These are phyloP conservation scores for Claviceps humidiphila DNA, from an alignment of 2,329 filamentous ascomycete species.

Conservation along the genomic window DNA sequence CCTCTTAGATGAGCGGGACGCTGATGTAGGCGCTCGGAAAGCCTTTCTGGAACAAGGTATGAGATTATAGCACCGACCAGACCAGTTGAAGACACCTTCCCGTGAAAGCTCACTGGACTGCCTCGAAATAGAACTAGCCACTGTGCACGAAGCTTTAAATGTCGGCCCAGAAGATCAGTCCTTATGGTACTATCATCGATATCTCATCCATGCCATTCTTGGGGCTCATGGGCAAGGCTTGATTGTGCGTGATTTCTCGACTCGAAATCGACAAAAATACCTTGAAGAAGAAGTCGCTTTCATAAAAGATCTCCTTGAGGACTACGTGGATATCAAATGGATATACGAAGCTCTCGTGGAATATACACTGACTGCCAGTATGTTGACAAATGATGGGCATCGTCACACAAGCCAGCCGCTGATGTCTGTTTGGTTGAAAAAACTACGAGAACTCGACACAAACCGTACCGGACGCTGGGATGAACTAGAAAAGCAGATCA, in stretches of 20 bases:
- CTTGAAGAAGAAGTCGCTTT: conserved; percentile 59
- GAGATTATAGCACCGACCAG: conserved; percentile 17
- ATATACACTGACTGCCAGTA: conserved; percentile 40
- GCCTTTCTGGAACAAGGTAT: conserved; percentile 56
- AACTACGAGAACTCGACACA: conserved; percentile 58
- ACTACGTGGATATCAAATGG: conserved; percentile 56
- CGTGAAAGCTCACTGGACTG: not conserved
- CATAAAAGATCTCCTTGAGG: conserved; percentile 51
- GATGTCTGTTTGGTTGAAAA: conserved; percentile 45
- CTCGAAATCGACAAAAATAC: conserved; percentile 50
- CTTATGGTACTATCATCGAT: conserved; percentile 94
- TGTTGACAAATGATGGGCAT: conserved; percentile 22
- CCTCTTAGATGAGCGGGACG: conserved; percentile 57
- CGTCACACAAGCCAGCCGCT: conserved; percentile 25
- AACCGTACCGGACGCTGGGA: conserved; percentile 63
- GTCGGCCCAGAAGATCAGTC: conserved; percentile 91
- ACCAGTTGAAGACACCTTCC: conserved; percentile 3
- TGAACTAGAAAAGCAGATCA: conserved; percentile 43
- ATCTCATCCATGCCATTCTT: conserved; percentile 58
- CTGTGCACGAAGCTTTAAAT: conserved; percentile 67
- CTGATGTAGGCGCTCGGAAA: conserved; percentile 48
- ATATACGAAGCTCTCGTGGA: conserved; percentile 79
- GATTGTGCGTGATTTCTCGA: conserved; percentile 28
- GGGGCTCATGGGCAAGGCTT: conserved; percentile 20
- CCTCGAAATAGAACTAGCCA: conserved; percentile 48